Conservation (phyloP, 148 eudicot genomes). For the Nepenthes mirabilis region DNA sequence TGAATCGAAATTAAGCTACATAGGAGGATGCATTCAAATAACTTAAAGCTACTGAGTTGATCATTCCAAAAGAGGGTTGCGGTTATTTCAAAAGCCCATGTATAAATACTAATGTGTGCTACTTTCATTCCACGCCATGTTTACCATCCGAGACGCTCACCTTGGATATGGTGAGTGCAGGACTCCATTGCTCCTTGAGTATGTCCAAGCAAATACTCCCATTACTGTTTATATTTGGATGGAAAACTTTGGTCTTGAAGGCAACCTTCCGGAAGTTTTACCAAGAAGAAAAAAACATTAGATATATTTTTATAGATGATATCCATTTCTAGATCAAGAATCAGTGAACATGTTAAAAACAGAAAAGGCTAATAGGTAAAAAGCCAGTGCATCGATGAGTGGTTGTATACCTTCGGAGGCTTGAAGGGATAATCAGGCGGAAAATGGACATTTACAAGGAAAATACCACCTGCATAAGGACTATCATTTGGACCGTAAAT, state of each 20-base stretch:
- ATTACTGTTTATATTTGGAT: slow-evolving; percentile 57
- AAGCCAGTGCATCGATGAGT: not conserved
- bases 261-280: slow-evolving; percentile 36
- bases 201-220: slow-evolving; percentile 71
- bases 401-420: slow-evolving; percentile 49
- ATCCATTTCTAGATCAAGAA: not conserved
- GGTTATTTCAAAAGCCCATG: not conserved
- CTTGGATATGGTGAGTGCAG: slow-evolving; percentile 76
- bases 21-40: no score
- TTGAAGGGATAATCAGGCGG: slow-evolving; percentile 72
- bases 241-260: slow-evolving; percentile 61
- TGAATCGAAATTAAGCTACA: no score
- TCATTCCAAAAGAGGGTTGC: no score
- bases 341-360: not conserved
- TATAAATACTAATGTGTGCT: not conserved
- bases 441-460: slow-evolving; percentile 52
- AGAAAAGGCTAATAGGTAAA: not conserved
- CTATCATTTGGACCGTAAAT: slow-evolving; percentile 59
- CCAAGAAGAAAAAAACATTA: not conserved
- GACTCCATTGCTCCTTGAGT: slow-evolving; percentile 75
- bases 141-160: slow-evolving; percentile 13
- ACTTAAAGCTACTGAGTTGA: no score
- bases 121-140: slow-evolving; percentile 1
- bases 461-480: slow-evolving; percentile 54
- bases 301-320: not conserved